Evolutionary conservation across 768 basidiomycete species (phyloP), one percentile per base, ranked within the genome.

Genomic region (Calocera cornea): DNA sequence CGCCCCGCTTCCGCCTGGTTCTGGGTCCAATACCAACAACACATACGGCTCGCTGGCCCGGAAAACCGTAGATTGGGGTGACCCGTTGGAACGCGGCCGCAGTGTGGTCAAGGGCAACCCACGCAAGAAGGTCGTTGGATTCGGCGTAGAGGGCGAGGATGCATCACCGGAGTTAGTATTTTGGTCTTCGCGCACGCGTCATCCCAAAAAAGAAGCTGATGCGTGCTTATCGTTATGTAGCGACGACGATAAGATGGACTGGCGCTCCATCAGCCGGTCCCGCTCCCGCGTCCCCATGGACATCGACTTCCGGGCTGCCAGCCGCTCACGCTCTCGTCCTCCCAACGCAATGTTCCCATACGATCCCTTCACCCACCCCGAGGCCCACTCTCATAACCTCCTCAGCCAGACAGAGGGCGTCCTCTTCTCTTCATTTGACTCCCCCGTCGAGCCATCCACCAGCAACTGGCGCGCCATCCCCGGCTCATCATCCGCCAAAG

Each of bases 281-380:
- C 65, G 75, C 0, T 76, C 76, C 3, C 73, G 73, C 14, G 75
- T 75, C 12, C 73, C 74, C 17, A 73, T 70, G 29, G 69, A 67
- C n/a, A 77, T 78, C 70, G 77, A 78, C 64, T 76, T 75, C 76
- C 71, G 76, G 19, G 73, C 74, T 17, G 75, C 92, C 75, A 94
- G 92, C 77, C 83, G 93, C 70, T 95, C 93, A 29, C 84, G 92
- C 72, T 95, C 93, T 16, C 85, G 93, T 22, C 74, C 76, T n/a
- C 69, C 71, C 83, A 91, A 40, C 87, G 88, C 22, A 85, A 88
- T 34, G 84, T 85, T 70, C 82, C 29, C 41, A 29, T 68, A 76
- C 77, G 66, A 76, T 76, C 79, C 63, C 82, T 84, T 72, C 83
- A 86, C 68, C 14, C 72, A 69, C n/a, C 71, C 69, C 64, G 78